Conservation (phyloP, 176 grass and related monocot species). For the Bromus sterilis region DNA sequence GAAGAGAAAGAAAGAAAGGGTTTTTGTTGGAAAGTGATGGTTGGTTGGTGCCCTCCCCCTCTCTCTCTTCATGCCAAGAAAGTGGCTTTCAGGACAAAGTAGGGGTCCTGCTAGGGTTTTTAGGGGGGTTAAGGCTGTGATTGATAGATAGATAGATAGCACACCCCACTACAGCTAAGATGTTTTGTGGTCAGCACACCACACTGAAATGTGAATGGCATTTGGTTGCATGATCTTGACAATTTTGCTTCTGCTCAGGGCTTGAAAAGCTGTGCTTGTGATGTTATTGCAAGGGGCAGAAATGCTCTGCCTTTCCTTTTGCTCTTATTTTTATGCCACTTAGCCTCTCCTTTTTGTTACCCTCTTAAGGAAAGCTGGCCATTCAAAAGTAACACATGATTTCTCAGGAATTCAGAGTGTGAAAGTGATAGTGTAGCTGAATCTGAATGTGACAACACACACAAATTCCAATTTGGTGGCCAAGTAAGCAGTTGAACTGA, state of each 20-base stretch:
- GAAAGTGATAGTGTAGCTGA: neutral
- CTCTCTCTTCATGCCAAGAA: constrained; percentile 72
- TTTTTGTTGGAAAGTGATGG: constrained; percentile 70
- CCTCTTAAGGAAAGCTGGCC: constrained; percentile 13
- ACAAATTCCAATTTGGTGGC: neutral
- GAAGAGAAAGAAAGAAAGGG: constrained; percentile 7
- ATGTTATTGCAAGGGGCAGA: neutral
- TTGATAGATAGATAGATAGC: constrained; percentile 3
- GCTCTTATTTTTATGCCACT: constrained; percentile 17
- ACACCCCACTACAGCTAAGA: constrained; percentile 40
- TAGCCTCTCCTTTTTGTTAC: constrained; percentile 22
- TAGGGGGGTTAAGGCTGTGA: constrained; percentile 56
- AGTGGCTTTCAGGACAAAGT: constrained; percentile 58
- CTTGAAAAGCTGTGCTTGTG: constrained; percentile 34
- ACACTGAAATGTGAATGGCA: constrained; percentile 11
- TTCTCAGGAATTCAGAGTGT: neutral
- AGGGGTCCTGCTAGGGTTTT: constrained; percentile 42
- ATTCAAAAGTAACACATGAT: constrained; percentile 20
- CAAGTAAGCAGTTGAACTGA: neutral
- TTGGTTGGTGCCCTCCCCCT: constrained; percentile 26
- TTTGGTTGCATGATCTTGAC: constrained; percentile 34
- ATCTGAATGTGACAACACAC: constrained; percentile 4
- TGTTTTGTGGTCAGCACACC: constrained; percentile 13
- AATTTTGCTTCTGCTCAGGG: constrained; percentile 9
- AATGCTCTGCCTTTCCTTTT: neutral